Conservation (phyloP, 1,139 yeast species). For the Candida sp. region DNA sequence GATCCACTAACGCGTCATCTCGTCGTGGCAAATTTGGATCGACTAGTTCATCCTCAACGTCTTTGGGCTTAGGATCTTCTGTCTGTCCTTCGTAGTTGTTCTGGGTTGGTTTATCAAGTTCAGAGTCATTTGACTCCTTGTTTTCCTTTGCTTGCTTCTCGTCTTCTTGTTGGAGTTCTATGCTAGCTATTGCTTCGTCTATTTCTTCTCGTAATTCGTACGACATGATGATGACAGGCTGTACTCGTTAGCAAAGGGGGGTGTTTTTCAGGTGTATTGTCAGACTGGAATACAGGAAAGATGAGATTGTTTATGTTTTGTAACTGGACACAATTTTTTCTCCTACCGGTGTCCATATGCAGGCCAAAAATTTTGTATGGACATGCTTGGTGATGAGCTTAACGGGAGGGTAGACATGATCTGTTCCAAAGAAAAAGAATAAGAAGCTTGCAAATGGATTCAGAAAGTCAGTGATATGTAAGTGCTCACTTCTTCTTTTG, state of each 20-base stretch:
- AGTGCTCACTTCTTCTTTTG: too few relatives aligned
- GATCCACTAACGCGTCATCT: neutral
- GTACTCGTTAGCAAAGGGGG: neutral
- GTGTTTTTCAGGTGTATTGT: too few relatives aligned
- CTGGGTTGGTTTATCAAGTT: neutral
- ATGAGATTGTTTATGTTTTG: slow-evolving; percentile 3
- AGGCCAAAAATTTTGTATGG: neutral
- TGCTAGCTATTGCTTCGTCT: slow-evolving; percentile 1
- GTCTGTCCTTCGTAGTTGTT: neutral
- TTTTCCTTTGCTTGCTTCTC: neutral
- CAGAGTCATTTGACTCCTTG: neutral
- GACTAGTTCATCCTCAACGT: neutral
- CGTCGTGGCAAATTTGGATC: neutral
- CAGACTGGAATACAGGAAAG: neutral
- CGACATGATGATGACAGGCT: neutral
- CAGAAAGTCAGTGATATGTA: too few relatives aligned
- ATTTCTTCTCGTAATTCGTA: neutral
- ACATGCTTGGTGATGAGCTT: neutral
- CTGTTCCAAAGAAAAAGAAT: too few relatives aligned
- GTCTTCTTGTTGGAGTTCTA: neutral
- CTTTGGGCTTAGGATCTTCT: neutral
- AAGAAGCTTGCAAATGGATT: too few relatives aligned
- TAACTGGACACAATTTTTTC: neutral
- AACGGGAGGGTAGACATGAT: neutral
- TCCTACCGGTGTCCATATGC: neutral